Conservation (phyloP, 768 basidiomycete genomes). For the Cyathus striatus region DNA sequence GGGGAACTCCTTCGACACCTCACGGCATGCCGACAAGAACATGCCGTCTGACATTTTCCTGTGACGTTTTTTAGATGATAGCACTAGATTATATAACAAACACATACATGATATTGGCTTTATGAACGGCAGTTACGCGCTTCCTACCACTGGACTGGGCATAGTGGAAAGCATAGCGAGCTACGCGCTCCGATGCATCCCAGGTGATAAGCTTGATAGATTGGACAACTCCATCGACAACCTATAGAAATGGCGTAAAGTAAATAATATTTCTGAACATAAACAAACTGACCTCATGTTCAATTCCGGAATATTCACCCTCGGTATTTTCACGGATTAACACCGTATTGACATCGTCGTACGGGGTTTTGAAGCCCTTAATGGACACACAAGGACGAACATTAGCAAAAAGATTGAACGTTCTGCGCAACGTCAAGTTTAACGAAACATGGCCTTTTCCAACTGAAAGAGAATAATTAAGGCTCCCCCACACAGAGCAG, state of each 20-base stretch:
- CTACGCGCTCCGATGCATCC: conserved; percentile 98
- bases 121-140: conserved; percentile 97
- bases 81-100: not conserved
- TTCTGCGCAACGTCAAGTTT: conserved; percentile 93
- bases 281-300: conserved; percentile 77
- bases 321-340: conserved; percentile 99
- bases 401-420: conserved; percentile 98
- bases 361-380: conserved; percentile 95
- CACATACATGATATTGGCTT: conserved; percentile 96
- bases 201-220: conserved; percentile 99
- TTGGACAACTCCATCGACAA: conserved; percentile 97
- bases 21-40: conserved; percentile 97
- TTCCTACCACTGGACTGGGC: conserved; percentile 84
- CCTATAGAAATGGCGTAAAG: conserved; percentile 47
- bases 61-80: conserved; percentile 4
- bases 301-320: conserved; percentile 99
- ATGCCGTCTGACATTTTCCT: conserved; percentile 99
- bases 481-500: conserved; percentile 1
- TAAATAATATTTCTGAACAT: not conserved
- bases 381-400: conserved; percentile 96
- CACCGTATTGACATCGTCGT: conserved; percentile 97
- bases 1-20: conserved; percentile 94
- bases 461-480: conserved; percentile 43
- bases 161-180: conserved; percentile 97
- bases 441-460: conserved; percentile 99